A percentile compares a stretch with the other conserved stretches of the same genome.
These are phyloP conservation scores for Diaporthe citriasiana DNA, from an alignment of 2,329 filamentous ascomycete species.

Conservation along the genomic window DNA sequence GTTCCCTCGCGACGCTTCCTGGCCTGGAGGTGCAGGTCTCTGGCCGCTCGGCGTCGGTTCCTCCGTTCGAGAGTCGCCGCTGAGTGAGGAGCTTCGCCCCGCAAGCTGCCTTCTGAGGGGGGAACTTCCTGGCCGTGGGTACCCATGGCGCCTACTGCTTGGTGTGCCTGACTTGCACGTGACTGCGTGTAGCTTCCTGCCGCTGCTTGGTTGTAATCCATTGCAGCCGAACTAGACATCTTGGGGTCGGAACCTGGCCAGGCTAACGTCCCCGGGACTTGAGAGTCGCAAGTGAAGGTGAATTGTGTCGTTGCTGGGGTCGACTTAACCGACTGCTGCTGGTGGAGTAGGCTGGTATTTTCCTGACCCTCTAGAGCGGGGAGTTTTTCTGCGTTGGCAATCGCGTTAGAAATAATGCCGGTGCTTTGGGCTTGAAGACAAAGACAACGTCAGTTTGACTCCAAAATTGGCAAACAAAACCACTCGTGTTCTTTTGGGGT, in stretches of 20 bases:
- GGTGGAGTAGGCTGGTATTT: constrained; percentile 83
- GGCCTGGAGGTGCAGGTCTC: constrained; percentile 81
- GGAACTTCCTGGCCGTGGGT: constrained; percentile 13
- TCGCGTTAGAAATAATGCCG: constrained; percentile 92
- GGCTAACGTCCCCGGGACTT: constrained; percentile 83
- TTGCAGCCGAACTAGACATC: constrained; percentile 38
- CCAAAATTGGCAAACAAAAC: constrained; percentile 27
- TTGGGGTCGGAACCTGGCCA: constrained; percentile 73
- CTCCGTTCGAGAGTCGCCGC: constrained; percentile 36
- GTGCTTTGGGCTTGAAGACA: constrained; percentile 60
- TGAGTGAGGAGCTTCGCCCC: constrained; percentile 36
- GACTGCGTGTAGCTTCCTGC: constrained; percentile 42
- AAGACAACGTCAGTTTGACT: constrained; percentile 45
- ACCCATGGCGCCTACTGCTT: constrained; percentile 10
- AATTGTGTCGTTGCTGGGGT: constrained; percentile 87
- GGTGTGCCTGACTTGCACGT: constrained; percentile 29
- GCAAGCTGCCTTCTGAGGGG: constrained; percentile 38
- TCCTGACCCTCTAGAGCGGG: constrained; percentile 77
- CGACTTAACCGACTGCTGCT: constrained; percentile 64
- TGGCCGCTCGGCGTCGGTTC: constrained; percentile 72
- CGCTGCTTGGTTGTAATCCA: constrained; percentile 41
- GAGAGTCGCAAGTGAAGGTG: constrained; percentile 95
- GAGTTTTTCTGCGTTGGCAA: constrained; percentile 86
- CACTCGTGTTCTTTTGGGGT: constrained; percentile 1
- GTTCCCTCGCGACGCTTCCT: constrained; percentile 83